Base-by-base conservation (phyloP, 768 basidiomycete species). In the Kwoniella botswanensis region DNA sequence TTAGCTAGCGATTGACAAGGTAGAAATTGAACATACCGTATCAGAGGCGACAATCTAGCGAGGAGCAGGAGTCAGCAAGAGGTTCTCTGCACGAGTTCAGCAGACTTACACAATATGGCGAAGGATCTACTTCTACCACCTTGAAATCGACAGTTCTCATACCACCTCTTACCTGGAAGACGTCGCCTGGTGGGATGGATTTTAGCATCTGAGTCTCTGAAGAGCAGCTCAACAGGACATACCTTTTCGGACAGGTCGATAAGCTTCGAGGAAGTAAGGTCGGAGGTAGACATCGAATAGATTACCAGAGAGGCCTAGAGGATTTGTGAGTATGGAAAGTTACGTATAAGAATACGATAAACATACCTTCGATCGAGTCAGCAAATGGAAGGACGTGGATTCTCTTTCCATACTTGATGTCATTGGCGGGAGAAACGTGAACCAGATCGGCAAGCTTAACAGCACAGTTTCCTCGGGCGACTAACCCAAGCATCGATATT, bases 71-170 rank as follows among this genome's bases (percentile, higher is more conserved):
- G n/a, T 43, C 35, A 7, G n/a, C 35, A 35, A 35, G 35, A 35
- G 6, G 6, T 35, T 35, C 35, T 35, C 7, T 35, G 35, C 35
- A 7, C 6, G 35, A 35, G 4, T 35, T 7, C 35, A 35, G 35
- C 35, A 35, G 35, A 70, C 79, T 76, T 57, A 80, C 79, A 86
- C 97, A 98, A 85, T 92, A 98, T 80, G 98, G 97, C 41, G 95
- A 88, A 0, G 97, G 97, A 83, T 99, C 97, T 43, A 94, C 97
- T 84, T 98, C 97, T 76, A 98, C 91, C 52, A 98, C 93, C 85
- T 99, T 99, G 88, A 99, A 99, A 85, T 99, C 97, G 55, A 98
- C 96, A 62, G 94, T 95, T 76, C 96, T 88, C 92, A 97, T 96
- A 71, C 95, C 96, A 78, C 97, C 97, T 76, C 96, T 92, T 74